Evolutionary conservation across 1,284 basidiomycete genomes (phyloP), one percentile per base, ranked within the genome.

Genomic region (Coniophora puteana): DNA sequence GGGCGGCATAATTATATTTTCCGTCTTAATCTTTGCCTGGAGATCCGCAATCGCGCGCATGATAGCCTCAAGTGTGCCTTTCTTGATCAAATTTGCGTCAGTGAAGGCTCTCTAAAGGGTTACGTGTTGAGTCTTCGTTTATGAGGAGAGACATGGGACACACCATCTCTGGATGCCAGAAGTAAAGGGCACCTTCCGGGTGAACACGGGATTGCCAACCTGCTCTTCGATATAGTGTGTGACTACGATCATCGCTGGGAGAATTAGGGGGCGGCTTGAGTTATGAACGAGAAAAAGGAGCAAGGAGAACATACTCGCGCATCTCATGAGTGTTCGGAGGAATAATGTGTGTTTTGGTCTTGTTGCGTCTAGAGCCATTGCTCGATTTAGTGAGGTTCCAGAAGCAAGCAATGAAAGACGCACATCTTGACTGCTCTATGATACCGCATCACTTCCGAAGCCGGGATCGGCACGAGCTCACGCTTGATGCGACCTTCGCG

Each of bases 81-180:
- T n/a, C 8, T 41, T 28, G 31, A 32, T 32, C 11, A 46, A 20
- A 24, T 46, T 37, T 17, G 22, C 43, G 21, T 46, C 45, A 8
- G 45, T 46, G 25, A 28, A 44, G 27, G 44, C 40, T 32, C 38
- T 34, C 45, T 46, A n/a, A n/a, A n/a, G n/a, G n/a, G n/a, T n/a
- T n/a, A n/a, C n/a, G n/a, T n/a, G n/a, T 17, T 25, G 18, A 24
- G 14, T 17, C n/a, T n/a, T n/a, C n/a, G 26, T 8, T 10, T 25
- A 12, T 4, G 3, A 12, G 2, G 3, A 5, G 17, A 5, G 11
- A 29, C n/a, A 32, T 20, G 17, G 17, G 8, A 26, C 14, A 21
- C 29, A 46, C 42, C 14, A 21, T 24, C 11, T 25, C 18, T 13
- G 29, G 23, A n/a, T 46, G 24, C 8, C 18, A 44, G 45, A 46